phyloP scores from a whole-genome alignment of 768 basidiomycete genomes.

The Boletales sp. region DNA sequence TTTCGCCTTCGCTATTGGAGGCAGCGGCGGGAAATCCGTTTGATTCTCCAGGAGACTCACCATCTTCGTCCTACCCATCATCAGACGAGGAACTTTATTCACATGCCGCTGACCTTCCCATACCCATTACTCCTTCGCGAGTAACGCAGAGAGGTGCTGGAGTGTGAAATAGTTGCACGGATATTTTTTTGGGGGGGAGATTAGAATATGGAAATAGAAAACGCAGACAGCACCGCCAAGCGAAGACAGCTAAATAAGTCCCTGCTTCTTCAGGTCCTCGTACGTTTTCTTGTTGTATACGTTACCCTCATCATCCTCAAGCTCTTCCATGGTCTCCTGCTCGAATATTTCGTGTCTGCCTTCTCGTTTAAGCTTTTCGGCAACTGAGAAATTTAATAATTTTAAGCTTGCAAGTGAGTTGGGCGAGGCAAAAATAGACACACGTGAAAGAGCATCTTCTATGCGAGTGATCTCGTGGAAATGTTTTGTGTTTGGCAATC shows the following conservation, averaged over 20 bases:
- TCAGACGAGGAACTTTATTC: constrained; percentile 84
- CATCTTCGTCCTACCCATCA: constrained; percentile 71
- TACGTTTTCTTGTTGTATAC: constrained; percentile 99
- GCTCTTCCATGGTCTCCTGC: constrained; percentile 94
- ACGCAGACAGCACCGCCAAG: neutral
- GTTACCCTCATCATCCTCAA: constrained; percentile 98
- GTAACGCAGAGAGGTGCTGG: constrained; percentile 3
- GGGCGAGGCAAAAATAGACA: constrained; percentile 32
- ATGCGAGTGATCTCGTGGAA: constrained; percentile 99
- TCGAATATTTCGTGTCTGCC: constrained; percentile 92
- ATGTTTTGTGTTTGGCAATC: constrained; percentile 97
- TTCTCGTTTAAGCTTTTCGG: constrained; percentile 95
- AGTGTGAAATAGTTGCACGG: constrained; percentile 6
- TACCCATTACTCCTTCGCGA: constrained; percentile 53
- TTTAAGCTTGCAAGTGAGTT: neutral
- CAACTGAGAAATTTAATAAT: constrained; percentile 51
- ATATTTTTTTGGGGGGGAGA: neutral
- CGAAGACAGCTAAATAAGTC: constrained; percentile 58
- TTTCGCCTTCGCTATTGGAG: constrained; percentile 42
- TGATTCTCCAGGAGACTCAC: constrained; percentile 62
- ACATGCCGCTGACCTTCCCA: constrained; percentile 65
- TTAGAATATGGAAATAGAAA: constrained; percentile 1
- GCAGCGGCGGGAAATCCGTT: constrained; percentile 61
- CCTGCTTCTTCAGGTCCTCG: constrained; percentile 94
- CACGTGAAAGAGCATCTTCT: constrained; percentile 91